These are phyloP conservation scores for Rubia peregrina DNA, from an alignment of 305 asterid genomes.

Conservation along the genomic window DNA sequence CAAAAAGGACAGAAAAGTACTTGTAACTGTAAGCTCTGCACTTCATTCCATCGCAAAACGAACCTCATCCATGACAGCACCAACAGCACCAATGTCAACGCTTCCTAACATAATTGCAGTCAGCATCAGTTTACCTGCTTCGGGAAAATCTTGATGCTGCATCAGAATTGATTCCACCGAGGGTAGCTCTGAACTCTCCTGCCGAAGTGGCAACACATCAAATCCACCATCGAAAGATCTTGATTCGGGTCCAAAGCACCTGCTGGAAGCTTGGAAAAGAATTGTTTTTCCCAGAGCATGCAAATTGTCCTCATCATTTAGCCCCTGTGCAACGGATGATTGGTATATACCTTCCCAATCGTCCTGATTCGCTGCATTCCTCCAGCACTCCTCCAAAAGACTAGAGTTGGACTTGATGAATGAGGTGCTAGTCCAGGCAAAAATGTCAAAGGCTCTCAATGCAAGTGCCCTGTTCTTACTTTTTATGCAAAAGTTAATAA, in stretches of 20 bases:
- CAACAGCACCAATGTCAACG: constrained; percentile 16
- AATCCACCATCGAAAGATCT: constrained; percentile 55
- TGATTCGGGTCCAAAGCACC: constrained; percentile 68
- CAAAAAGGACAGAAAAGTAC: neutral
- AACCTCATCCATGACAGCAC: constrained; percentile 20
- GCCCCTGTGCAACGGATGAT: constrained; percentile 55
- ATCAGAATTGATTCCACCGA: constrained; percentile 63
- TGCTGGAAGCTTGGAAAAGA: constrained; percentile 67
- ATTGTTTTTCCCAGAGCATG: constrained; percentile 49
- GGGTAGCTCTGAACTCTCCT: constrained; percentile 31
- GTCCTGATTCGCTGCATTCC: constrained; percentile 80
- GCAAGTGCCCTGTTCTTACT: constrained; percentile 45
- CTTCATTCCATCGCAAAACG: constrained; percentile 37
- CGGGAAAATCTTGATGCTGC: constrained; percentile 86
- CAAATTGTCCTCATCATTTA: constrained; percentile 66
- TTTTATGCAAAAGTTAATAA: constrained; percentile 67
- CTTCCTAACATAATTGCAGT: constrained; percentile 68
- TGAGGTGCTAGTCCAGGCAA: constrained; percentile 79
- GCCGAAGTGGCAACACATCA: constrained; percentile 60
- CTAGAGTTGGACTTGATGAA: constrained; percentile 53
- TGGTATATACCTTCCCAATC: constrained; percentile 64
- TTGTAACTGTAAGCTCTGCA: neutral
- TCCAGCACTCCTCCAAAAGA: constrained; percentile 94
- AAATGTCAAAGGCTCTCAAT: constrained; percentile 66
- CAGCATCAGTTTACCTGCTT: constrained; percentile 81